These are phyloP conservation scores for Helicostylum pulchrum DNA, from an alignment of 192 early-diverging fungal species.

Conservation along the genomic window DNA sequence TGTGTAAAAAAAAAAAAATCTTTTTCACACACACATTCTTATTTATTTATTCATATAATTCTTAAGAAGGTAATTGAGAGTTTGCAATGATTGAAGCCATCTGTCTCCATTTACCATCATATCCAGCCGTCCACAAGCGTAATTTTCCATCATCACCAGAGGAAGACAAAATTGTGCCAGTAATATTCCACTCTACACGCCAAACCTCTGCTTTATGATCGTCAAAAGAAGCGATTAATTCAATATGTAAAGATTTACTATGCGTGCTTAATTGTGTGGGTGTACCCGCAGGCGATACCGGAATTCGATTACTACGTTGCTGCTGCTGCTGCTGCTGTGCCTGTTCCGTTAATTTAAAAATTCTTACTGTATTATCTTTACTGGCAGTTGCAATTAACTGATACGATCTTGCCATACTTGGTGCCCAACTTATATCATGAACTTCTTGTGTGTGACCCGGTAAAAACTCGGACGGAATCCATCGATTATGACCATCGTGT, in stretches of 20 bases:
- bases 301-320: not conserved
- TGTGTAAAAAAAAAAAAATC: not conserved
- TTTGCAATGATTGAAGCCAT: slow-evolving; percentile 60
- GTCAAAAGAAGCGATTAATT: slow-evolving; percentile 51
- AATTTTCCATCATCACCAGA: slow-evolving; percentile 84
- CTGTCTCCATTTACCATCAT: slow-evolving; percentile 56
- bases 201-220: slow-evolving; percentile 75
- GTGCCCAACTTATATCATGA: slow-evolving; percentile 68
- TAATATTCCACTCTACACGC: slow-evolving; percentile 85
- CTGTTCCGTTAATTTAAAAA: slow-evolving; percentile 64
- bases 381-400: slow-evolving; percentile 82
- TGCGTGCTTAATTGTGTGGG: slow-evolving; percentile 23
- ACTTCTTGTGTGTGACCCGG: slow-evolving; percentile 61
- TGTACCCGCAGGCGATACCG: slow-evolving; percentile 21
- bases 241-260: slow-evolving; percentile 47
- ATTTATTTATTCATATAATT: not conserved
- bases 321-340: not conserved
- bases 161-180: slow-evolving; percentile 73
- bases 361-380: slow-evolving; percentile 72
- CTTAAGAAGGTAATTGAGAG: slow-evolving; percentile 20
- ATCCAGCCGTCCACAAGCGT: slow-evolving; percentile 72
- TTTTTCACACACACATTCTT: not conserved
- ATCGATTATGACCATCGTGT: slow-evolving; percentile 55
- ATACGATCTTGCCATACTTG: slow-evolving; percentile 69
- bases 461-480: slow-evolving; percentile 58